Conservation (phyloP, 306 rosid species). For the Cucurbita moschata region DNA sequence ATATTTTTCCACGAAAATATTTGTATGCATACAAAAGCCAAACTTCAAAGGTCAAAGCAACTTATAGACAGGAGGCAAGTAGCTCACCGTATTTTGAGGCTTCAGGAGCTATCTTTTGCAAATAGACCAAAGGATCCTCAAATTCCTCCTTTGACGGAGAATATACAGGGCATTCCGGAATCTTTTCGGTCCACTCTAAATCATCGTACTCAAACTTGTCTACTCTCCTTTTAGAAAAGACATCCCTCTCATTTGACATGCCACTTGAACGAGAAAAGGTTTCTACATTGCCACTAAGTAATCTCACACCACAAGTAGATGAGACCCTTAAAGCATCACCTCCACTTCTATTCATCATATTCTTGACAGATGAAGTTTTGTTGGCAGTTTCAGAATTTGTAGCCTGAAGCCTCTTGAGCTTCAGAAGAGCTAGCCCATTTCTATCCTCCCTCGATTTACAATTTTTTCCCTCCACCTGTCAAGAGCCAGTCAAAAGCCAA, state of each 20-base stretch:
- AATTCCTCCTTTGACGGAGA: slow-evolving; percentile 83
- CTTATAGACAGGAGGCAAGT: background rate
- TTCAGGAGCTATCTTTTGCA: slow-evolving; percentile 96
- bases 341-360: slow-evolving; percentile 77
- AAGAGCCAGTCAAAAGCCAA: slow-evolving; percentile 2
- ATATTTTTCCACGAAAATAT: background rate
- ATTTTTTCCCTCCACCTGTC: slow-evolving; percentile 82
- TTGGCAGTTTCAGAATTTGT: slow-evolving; percentile 28
- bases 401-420: slow-evolving; percentile 74
- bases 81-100: slow-evolving; percentile 82
- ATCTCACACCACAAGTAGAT: slow-evolving; percentile 53
- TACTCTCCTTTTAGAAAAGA: slow-evolving; percentile 62
- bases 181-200: slow-evolving; percentile 74
- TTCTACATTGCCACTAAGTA: slow-evolving; percentile 38
- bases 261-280: slow-evolving; percentile 13
- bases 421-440: slow-evolving; percentile 67
- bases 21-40: background rate
- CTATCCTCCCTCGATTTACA: slow-evolving; percentile 54
- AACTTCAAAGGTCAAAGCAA: background rate
- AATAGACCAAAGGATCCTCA: slow-evolving; percentile 75
- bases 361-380: slow-evolving; percentile 28
- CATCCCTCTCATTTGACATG: slow-evolving; percentile 18
- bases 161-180: slow-evolving; percentile 85
- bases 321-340: slow-evolving; percentile 87
- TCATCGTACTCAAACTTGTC: slow-evolving; percentile 69